A percentile compares a stretch with the other conserved stretches of the same genome.
phyloP scores from a whole-genome alignment of 306 rosid species.

The Vigna radiata region DNA sequence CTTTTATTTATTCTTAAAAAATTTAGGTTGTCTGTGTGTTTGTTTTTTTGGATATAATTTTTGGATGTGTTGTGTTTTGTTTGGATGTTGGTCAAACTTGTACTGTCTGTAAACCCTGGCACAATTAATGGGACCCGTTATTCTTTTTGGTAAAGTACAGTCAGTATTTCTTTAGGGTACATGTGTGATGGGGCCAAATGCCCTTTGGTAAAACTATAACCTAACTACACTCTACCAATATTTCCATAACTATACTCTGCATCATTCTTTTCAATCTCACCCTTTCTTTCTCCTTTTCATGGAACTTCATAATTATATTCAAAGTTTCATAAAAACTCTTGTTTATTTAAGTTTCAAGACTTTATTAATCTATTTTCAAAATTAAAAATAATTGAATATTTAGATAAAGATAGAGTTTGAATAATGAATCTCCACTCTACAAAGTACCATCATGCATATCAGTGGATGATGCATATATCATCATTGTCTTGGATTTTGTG shows the following conservation, averaged over 20 bases:
- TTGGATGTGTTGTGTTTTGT: background rate
- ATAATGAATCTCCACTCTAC: no score
- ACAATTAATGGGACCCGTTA: conserved; percentile 51
- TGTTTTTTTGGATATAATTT: background rate
- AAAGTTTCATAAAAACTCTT: background rate
- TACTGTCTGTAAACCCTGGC: conserved; percentile 57
- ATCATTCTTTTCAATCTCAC: conserved; percentile 9
- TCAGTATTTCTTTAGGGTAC: conserved; percentile 15
- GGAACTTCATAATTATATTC: background rate
- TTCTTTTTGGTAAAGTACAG: conserved; percentile 21
- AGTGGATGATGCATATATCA: no score
- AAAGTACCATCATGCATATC: no score
- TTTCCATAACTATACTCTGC: background rate
- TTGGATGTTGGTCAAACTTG: conserved; percentile 54
- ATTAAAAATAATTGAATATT: no score
- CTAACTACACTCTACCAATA: background rate
- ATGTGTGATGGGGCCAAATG: background rate
- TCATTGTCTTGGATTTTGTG: no score
- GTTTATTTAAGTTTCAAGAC: no score
- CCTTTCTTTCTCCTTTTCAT: background rate
- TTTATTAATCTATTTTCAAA: no score
- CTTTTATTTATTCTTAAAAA: no score
- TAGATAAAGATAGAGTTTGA: no score
- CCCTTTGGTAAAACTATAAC: background rate
- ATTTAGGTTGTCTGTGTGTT: no score